phyloP scores from a whole-genome alignment of 805 yeast species.

The Yarrowia hollandica region DNA sequence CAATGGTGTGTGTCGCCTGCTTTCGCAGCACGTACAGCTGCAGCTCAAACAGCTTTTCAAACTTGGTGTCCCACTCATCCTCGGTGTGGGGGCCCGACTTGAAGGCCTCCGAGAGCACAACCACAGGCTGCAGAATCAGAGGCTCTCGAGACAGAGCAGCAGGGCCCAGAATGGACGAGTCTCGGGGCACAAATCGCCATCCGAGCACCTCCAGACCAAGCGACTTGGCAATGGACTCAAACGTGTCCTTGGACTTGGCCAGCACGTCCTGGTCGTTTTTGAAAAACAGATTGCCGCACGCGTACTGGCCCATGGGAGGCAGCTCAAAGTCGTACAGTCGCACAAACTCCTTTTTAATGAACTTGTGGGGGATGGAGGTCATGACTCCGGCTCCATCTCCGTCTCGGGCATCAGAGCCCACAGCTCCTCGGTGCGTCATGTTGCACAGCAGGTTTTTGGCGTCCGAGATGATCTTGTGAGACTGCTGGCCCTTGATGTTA shows the following conservation, averaged over 20 bases:
- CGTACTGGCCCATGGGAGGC: constrained; percentile 84
- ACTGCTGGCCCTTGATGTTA: constrained; percentile 80
- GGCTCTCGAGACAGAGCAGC: constrained; percentile 95
- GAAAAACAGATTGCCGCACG: constrained; percentile 92
- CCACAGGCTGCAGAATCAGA: constrained; percentile 85
- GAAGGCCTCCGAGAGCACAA: constrained; percentile 60
- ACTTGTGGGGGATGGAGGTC: constrained; percentile 87
- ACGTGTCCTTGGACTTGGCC: constrained; percentile 68
- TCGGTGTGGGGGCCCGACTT: constrained; percentile 46
- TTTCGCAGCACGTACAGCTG: constrained; percentile 84
- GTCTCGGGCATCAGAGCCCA: constrained; percentile 90
- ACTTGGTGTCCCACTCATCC: constrained; percentile 56
- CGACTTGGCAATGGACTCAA: constrained; percentile 74
- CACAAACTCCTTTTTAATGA: constrained; percentile 80
- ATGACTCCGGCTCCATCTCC: constrained; percentile 99
- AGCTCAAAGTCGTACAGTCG: constrained; percentile 64
- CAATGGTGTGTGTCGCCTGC: constrained; percentile 86
- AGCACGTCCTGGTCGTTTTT: constrained; percentile 75
- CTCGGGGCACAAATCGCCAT: constrained; percentile 95
- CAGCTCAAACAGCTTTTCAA: constrained; percentile 71
- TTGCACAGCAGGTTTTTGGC: constrained; percentile 83
- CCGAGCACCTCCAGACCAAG: constrained; percentile 82
- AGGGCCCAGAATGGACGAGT: constrained; percentile 90
- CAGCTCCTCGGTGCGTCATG: constrained; percentile 99
- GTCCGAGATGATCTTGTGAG: constrained; percentile 92